These are phyloP conservation scores for Penicillium steckii DNA, from an alignment of 495 filamentous ascomycete species.

Conservation along the genomic window DNA sequence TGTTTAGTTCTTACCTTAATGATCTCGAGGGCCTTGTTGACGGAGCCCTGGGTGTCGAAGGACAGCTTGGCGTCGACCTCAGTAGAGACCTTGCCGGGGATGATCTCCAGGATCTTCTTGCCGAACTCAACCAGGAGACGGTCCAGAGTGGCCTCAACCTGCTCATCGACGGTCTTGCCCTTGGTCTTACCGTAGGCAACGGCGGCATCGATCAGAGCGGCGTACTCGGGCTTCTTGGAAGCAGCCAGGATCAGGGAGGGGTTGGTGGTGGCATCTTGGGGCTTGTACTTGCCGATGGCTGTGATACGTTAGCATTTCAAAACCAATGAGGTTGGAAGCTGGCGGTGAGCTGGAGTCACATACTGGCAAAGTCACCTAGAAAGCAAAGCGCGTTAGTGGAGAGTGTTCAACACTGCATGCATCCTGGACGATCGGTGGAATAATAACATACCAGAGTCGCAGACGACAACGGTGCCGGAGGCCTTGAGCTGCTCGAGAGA, in stretches of 20 bases:
- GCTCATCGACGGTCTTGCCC: slow-evolving; percentile 61
- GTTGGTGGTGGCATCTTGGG: slow-evolving; percentile 99
- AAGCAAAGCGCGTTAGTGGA: slow-evolving; percentile 17
- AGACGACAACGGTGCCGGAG: slow-evolving; percentile 92
- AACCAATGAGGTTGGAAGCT: neutral
- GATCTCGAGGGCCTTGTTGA: slow-evolving; percentile 96
- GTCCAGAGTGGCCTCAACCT: slow-evolving; percentile 84
- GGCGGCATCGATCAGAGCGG: slow-evolving; percentile 83
- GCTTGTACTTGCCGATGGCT: slow-evolving; percentile 99
- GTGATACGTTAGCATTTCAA: slow-evolving; percentile 32
- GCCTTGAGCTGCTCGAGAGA: slow-evolving; percentile 97
- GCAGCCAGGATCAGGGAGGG: slow-evolving; percentile 96
- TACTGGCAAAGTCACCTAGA: slow-evolving; percentile 77
- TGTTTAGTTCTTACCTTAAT: slow-evolving; percentile 66
- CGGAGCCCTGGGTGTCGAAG: slow-evolving; percentile 88
- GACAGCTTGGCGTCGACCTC: slow-evolving; percentile 97
- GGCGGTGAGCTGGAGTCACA: slow-evolving; percentile 34
- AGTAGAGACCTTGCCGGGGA: slow-evolving; percentile 97
- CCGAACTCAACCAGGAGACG: slow-evolving; percentile 96
- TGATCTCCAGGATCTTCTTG: slow-evolving; percentile 93
- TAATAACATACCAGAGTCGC: slow-evolving; percentile 93
- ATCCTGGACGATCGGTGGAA: slow-evolving; percentile 3
- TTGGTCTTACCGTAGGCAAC: slow-evolving; percentile 81
- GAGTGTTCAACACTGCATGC: slow-evolving; percentile 10
- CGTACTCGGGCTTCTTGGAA: slow-evolving; percentile 97